Evolutionary conservation across 192 early-diverging fungal genomes (phyloP), one percentile per base, ranked within the genome.

Genomic region (Linnemannia schmuckeri): DNA sequence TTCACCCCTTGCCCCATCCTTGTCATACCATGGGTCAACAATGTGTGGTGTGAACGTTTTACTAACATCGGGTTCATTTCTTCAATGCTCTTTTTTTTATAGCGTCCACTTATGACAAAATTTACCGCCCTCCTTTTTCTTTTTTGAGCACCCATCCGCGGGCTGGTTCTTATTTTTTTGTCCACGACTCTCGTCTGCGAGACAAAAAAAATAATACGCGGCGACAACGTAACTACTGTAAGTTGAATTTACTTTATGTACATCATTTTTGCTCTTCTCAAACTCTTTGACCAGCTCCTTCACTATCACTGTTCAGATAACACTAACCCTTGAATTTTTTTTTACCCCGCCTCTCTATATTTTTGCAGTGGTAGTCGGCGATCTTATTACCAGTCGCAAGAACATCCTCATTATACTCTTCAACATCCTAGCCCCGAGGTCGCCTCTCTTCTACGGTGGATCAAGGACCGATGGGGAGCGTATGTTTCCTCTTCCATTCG

Each of bases 191-290:
- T 66, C 61, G 61, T 66, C 61, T 66, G 61, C 33, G 61, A 66
- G 61, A 66, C 61, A 66, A 66, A 66, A 66, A 66, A 66, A 66
- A 66, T 66, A 66, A 66, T 66, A 66, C 61, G 30, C 61, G 61
- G 13, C 61, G 1, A 30, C 61, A 13, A 66, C 61, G 27, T 9
- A 66, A 33, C 61, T 66, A 66, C 27, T 33, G 61, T 66, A 66
- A 66, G 61, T 66, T 66, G 0, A 33, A 33, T 15, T 15, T 33
- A 13, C 0, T 66, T 20, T 52, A 15, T 15, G 27, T 13, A 66
- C 1, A 57, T 27, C 4, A 15, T 66, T 0, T 13, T 63, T 20
- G 30, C 61, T 33, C 15, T 66, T 33, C 13, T 35, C 3, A 15
- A 33, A 9, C 3, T 3, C 13, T 13, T 66, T 15, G 61, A 52